Conservation (phyloP, 2,329 filamentous ascomycete genomes). For the Trichoderma sp. region DNA sequence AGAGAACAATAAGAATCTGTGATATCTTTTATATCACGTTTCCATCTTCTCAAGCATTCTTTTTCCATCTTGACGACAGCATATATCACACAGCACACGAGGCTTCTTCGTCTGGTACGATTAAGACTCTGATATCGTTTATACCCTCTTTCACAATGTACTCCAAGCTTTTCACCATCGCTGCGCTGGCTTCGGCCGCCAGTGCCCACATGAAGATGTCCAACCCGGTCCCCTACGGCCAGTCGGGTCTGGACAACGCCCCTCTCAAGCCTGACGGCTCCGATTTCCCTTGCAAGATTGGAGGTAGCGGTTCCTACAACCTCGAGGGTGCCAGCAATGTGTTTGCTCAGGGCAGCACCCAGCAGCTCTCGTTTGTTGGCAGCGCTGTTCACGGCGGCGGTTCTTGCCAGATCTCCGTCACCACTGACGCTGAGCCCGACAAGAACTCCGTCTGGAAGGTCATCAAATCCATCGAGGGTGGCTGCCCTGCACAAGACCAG, state of each 20-base stretch:
- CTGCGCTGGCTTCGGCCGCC: constrained; percentile 61
- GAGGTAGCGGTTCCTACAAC: constrained; percentile 47
- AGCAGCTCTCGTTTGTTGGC: constrained; percentile 66
- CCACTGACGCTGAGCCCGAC: constrained; percentile 71
- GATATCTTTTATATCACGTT: constrained; percentile 28
- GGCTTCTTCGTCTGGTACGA: constrained; percentile 41
- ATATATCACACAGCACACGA: constrained; percentile 32
- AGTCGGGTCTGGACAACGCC: constrained; percentile 52
- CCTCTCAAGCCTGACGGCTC: constrained; percentile 63
- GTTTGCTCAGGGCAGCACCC: constrained; percentile 52
- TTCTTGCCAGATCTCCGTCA: constrained; percentile 86
- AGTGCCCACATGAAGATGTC: constrained; percentile 77
- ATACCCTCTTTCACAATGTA: constrained; percentile 51
- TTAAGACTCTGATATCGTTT: constrained; percentile 26
- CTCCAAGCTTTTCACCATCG: constrained; percentile 51
- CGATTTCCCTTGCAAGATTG: constrained; percentile 83
- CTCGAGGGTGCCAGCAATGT: constrained; percentile 55
- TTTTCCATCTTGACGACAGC: constrained; percentile 36
- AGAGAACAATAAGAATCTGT: constrained; percentile 25
- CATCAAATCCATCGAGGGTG: constrained; percentile 83
- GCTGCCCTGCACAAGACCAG: constrained; percentile 68
- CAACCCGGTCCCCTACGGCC: constrained; percentile 65
- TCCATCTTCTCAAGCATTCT: neutral
- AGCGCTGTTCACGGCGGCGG: constrained; percentile 84
- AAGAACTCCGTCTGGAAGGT: constrained; percentile 77